phyloP scores from a whole-genome alignment of 1,284 basidiomycete genomes.

The Tilletia horrida region DNA sequence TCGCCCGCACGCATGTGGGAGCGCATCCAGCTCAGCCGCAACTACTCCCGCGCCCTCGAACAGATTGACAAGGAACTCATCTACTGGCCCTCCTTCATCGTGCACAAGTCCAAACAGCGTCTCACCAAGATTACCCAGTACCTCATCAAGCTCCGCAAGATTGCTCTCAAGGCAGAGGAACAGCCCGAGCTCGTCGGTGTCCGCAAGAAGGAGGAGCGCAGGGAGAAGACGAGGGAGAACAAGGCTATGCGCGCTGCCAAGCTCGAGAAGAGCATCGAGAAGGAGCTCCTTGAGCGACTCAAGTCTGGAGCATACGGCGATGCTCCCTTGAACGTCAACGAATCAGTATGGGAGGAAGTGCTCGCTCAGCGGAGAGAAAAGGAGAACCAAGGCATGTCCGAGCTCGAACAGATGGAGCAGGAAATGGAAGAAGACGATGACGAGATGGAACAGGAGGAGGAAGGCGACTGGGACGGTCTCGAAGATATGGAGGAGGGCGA shows the following conservation, averaged over 20 bases:
- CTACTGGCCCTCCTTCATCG: constrained; percentile 95
- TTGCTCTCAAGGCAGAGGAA: constrained; percentile 71
- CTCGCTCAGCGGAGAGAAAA: constrained; percentile 34
- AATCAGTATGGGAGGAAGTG: constrained; percentile 82
- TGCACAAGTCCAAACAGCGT: constrained; percentile 98
- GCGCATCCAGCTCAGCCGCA: constrained; percentile 83
- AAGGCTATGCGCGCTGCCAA: constrained; percentile 85
- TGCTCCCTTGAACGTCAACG: constrained; percentile 95
- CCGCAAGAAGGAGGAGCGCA: constrained; percentile 95
- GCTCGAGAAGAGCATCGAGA: constrained; percentile 88
- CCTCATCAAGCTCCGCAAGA: constrained; percentile 91
- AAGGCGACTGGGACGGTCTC: constrained; percentile 42
- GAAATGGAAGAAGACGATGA: constrained; percentile 49
- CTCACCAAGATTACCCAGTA: constrained; percentile 99
- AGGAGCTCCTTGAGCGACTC: constrained; percentile 88
- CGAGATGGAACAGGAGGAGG: constrained; percentile 40
- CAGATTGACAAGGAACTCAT: constrained; percentile 76
- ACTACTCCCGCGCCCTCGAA: constrained; percentile 89
- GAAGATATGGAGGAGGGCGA: constrained; percentile 36
- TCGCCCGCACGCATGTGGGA: constrained; percentile 97
- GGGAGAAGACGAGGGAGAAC: constrained; percentile 85
- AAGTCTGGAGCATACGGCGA: constrained; percentile 97
- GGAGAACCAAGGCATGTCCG: constrained; percentile 27
- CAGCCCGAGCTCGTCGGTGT: constrained; percentile 92
- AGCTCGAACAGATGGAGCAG: constrained; percentile 42